Base-by-base conservation (phyloP, 495 filamentous ascomycete species). In the Neurospora sp. region DNA sequence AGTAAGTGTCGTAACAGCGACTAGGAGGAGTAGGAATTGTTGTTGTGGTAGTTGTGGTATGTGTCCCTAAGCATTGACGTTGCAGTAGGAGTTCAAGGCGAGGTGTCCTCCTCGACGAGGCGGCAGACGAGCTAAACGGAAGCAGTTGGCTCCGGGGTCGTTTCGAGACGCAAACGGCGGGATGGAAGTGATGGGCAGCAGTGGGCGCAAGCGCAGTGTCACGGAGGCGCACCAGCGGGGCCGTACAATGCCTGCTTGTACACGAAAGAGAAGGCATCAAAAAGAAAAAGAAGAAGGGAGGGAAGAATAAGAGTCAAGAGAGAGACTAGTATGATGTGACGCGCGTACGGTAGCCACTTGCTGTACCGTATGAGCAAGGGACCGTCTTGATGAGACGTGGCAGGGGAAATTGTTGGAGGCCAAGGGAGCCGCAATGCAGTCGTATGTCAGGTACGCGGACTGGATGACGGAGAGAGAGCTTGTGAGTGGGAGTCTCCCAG, bases 1-100 rank as follows among this genome's bases (percentile, higher is more conserved):
- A 78, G 31, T 76, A 79, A 48, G 82, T 82, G 73, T 79, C 77
- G 62, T 80, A 79, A 71, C 82, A 74, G 42, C 80, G 82, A 39
- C 71, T 59, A 27, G 35, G 66, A 46, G 42, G 42, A 11, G 9
- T 20, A 46, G 42, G 42, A 20, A 9, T 46, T 46, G 42, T 46
- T 4, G 42, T 46, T 39, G 39, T 44, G 3, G 54, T 66, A 3
- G 54, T 16, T 4, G 27, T 35, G 14, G 14, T 16, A 35, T 18
- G 54, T 66, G 54, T 66, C 54, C 54, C 54, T 2, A 18, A 18
- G 27, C 54, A 66, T 66, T 35, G 54, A 18, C 54, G 54, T 66
- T 66, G 54, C 27, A 66, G 54, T 66, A 66, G 27, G 54, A 27
- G 69, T 73, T 69, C 70, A 44, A 70, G 75, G 54, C 54, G 73